Evolutionary conservation across 1,284 basidiomycete genomes (phyloP).

Genomic region (Heterobasidion occidentale): DNA sequence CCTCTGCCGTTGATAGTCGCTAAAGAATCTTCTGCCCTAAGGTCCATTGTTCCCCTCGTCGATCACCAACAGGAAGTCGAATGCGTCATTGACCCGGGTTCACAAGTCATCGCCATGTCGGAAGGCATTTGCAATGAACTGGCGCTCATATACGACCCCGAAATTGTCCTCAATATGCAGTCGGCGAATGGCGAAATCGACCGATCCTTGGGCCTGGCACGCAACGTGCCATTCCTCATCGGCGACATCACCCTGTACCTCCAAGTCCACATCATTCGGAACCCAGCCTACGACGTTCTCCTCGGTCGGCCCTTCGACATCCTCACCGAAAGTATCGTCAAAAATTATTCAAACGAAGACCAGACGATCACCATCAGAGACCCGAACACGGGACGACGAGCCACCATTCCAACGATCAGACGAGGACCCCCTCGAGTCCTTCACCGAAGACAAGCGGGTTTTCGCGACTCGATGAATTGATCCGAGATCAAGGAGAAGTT

Average conservation of each 20-base stretch:
- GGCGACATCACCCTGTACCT: conserved; percentile 11
- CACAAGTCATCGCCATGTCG: not conserved
- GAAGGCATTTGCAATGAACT: not conserved
- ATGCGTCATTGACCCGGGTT: not conserved
- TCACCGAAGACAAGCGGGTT: not conserved
- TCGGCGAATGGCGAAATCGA: conserved; percentile 19
- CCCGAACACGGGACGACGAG: not conserved
- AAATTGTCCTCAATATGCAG: not conserved
- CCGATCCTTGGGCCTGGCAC: conserved; percentile 16
- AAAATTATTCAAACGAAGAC: not conserved
- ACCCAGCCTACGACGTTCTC: conserved; percentile 23
- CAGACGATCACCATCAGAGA: not conserved
- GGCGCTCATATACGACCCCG: not conserved
- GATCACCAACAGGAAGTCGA: not conserved
- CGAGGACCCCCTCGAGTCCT: not conserved
- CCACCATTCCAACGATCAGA: not conserved
- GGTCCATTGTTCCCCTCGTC: not conserved
- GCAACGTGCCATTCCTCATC: not conserved
- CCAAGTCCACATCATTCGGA: conserved; percentile 18
- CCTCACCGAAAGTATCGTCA: not conserved
- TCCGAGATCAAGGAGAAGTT: not conserved
- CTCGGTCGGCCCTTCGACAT: not conserved
- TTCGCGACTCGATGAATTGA: not conserved
- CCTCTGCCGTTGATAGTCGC: not conserved
- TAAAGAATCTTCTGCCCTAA: not conserved